Base-by-base conservation (phyloP, 2,329 filamentous ascomycete species). In the Exophiala spinifera region DNA sequence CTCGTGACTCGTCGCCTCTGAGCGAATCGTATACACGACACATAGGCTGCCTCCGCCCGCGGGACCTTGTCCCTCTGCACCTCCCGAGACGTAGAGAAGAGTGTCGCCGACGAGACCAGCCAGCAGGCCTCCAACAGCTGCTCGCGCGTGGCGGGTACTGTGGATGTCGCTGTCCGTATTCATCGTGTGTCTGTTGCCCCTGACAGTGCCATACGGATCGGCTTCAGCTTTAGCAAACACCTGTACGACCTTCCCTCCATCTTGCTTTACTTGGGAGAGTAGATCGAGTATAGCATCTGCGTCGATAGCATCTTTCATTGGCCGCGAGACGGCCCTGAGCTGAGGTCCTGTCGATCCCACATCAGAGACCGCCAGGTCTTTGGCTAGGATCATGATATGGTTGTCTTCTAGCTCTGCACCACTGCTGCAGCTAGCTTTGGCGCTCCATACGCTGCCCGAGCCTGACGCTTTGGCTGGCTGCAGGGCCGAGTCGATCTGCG, bases 181-280 rank as follows among this genome's bases (percentile, higher is more conserved):
- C 66, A 67, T 69, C 4, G 65, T 69, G 49, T 69, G 64, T 43
- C 66, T 63, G n/a, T 48, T 53, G 1, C 63, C 63, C 3, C 66
- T 50, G 8, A 68, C 63, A 17, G 25, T 53, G 23, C 64, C 66
- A 17, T 23, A 56, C 10, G 65, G 64, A 46, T 67, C 63, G 1
- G 66, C 64, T 61, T 69, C 67, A 25, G 67, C 67, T 51, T 67
- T 68, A 17, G 62, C 67, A 56, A 68, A 69, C 8, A 67, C 60
- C 51, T 68, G 66, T 8, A 68, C 53, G 4, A 68, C 61, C 25
- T 31, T 21, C 33, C 53, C 53, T 7, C 21, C 21, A 11, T 52
- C 43, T 8, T 15, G 19, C 15, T 49, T 43, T 13, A 56, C 44
- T 13, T 37, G 21, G 11, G 21, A 15, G 14, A 56, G 44, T 4